A percentile compares a stretch with the other conserved stretches of the same genome.
Evolutionary conservation across 495 filamentous ascomycete genomes (phyloP).

Genomic region (Rusavskia elegans): DNA sequence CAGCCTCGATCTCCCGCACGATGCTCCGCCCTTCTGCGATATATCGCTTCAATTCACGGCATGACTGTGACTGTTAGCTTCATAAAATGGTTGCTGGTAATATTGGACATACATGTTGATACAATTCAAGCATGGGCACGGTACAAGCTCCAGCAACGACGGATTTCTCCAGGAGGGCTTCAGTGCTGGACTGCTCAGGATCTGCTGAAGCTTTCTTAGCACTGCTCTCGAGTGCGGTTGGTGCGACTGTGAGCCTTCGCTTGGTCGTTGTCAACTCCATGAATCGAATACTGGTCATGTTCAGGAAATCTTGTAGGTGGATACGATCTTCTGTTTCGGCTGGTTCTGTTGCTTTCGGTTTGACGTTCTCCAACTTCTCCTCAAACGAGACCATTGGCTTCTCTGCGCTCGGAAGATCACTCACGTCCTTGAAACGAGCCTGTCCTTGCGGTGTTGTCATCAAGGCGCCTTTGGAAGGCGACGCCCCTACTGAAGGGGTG

Average conservation of each 20-base stretch:
- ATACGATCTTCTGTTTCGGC: constrained; percentile 47
- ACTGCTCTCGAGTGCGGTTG: constrained; percentile 28
- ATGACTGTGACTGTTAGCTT: constrained; percentile 38
- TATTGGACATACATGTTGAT: constrained; percentile 62
- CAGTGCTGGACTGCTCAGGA: constrained; percentile 12
- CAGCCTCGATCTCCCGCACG: constrained; percentile 73
- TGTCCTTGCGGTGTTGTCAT: constrained; percentile 33
- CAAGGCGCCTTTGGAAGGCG: constrained; percentile 24
- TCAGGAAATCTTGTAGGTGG: constrained; percentile 79
- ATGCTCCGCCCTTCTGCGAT: constrained; percentile 80
- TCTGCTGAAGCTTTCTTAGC: constrained; percentile 30
- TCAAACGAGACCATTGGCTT: constrained; percentile 29
- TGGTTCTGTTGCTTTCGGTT: constrained; percentile 15
- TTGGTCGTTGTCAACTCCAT: constrained; percentile 93
- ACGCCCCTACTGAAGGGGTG: constrained; percentile 27
- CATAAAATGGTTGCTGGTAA: background rate
- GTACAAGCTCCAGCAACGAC: constrained; percentile 85
- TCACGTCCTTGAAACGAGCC: constrained; percentile 31
- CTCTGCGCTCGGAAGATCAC: constrained; percentile 21
- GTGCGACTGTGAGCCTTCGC: constrained; percentile 65
- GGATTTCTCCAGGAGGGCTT: constrained; percentile 44
- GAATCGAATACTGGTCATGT: constrained; percentile 90
- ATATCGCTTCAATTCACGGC: constrained; percentile 85
- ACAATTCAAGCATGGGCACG: constrained; percentile 81
- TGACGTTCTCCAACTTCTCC: constrained; percentile 18